A percentile compares a stretch with the other conserved stretches of the same genome.
Conservation (phyloP, 148 eudicot genomes). For the Pharnaceum exiguum region DNA sequence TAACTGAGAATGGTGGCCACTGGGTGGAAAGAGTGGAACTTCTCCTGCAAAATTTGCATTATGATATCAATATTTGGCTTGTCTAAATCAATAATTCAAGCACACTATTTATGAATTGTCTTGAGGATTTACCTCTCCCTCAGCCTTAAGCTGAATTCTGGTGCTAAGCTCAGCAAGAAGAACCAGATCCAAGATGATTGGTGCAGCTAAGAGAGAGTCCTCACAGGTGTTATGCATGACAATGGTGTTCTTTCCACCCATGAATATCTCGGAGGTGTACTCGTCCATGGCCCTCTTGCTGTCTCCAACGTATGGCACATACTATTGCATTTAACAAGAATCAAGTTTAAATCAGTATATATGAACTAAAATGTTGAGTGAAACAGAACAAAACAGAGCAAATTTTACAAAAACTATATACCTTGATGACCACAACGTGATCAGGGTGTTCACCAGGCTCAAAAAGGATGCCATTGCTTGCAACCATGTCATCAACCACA, state of each 20-base stretch:
- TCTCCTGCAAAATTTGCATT: constrained; percentile 47
- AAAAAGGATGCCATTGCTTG: constrained; percentile 85
- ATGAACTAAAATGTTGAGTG: neutral
- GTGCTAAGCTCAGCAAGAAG: constrained; percentile 92
- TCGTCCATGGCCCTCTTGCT: constrained; percentile 99
- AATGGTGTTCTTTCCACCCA: constrained; percentile 92
- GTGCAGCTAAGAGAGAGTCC: constrained; percentile 94
- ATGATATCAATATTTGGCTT: neutral
- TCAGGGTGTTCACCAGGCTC: constrained; percentile 99
- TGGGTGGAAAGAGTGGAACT: constrained; percentile 95
- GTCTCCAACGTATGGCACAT: constrained; percentile 96
- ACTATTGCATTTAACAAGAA: constrained; percentile 31
- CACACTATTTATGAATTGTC: neutral
- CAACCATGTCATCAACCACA: constrained; percentile 98
- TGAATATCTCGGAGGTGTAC: constrained; percentile 95
- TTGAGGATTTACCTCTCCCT: constrained; percentile 69
- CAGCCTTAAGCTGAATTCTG: constrained; percentile 90
- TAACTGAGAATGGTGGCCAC: constrained; percentile 92
- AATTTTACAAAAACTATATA: constrained; percentile 7
- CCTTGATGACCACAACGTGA: constrained; percentile 98
- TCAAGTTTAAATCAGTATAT: neutral
- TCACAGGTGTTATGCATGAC: constrained; percentile 96
- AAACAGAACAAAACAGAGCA: neutral
- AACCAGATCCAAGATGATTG: constrained; percentile 88
- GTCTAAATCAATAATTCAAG: neutral